Evolutionary conservation across 1,139 yeast genomes (phyloP), one percentile per base, ranked within the genome.

Genomic region (Dujonia santamariae): DNA sequence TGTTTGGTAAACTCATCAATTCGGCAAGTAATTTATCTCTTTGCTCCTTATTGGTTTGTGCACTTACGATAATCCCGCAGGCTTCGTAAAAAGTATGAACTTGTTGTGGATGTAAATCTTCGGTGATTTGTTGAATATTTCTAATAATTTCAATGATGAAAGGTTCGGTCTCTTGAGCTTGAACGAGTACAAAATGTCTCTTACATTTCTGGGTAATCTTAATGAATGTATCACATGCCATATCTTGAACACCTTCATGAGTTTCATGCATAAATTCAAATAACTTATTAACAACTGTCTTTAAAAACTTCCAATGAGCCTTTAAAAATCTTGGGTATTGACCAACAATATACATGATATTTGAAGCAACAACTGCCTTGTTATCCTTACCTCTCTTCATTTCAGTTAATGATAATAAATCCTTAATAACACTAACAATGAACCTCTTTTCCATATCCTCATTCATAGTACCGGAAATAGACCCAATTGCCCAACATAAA

Each of bases 231-330:
- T 92, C 98, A 70, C 98, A 92, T 7, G 99, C 98, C 98, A 92
- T 92, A 62, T 92, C 98, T 67, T 92, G 98, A 43, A 92, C 98
- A 64, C 97, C 98, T 61, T 90, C 99, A 59, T 92, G 98, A 19
- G 97, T 88, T 69, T 92, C 99, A 64, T 92, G 98, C 99, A 92
- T 92, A 53, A 92, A 92, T 61, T 94, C 98, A 62, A 92, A 92
- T 50, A 92, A 73, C 61, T 92, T 92, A 63, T 87, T 84, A 42
- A 92, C 92, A 31, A 92, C 99, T 0, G 98, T 92, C 60, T 90
- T 90, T 56, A 94, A 69, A 53, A 92, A 94, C 60, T 86, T 86
- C 98, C 98, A 92, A 60, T 92, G 98, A 7, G 98, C 97, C 52
- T 88, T 90, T 56, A 92, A 72, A 54, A 94, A 94, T 54, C 99